Evolutionary conservation across 441 rosid genomes (phyloP).

Genomic region (Adansonia gregorii): DNA sequence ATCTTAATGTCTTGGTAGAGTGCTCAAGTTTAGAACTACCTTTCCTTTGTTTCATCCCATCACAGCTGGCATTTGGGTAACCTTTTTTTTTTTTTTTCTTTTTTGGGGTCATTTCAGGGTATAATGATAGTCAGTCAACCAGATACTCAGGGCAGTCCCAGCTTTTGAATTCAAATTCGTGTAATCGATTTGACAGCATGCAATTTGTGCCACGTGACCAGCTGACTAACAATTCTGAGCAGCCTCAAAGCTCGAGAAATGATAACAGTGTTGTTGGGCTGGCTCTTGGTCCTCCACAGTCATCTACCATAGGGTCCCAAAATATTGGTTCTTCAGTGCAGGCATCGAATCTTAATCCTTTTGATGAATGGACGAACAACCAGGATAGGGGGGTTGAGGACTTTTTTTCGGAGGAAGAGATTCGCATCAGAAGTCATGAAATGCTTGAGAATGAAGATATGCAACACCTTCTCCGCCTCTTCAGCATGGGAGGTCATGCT

Average conservation of each 20-base stretch:
- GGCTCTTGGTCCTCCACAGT: slow-evolving; percentile 77
- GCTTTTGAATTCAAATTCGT: slow-evolving; percentile 54
- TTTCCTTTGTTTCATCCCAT: neutral
- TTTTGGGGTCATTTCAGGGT: slow-evolving; percentile 47
- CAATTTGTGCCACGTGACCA: slow-evolving; percentile 52
- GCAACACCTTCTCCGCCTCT: slow-evolving; percentile 85
- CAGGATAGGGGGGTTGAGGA: slow-evolving; percentile 80
- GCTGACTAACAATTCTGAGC: slow-evolving; percentile 53
- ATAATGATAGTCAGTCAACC: slow-evolving; percentile 49
- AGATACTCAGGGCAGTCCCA: slow-evolving; percentile 63
- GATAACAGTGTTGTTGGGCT: slow-evolving; percentile 57
- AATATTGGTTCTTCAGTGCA: slow-evolving; percentile 51
- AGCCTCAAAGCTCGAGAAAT: slow-evolving; percentile 47
- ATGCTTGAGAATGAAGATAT: slow-evolving; percentile 98
- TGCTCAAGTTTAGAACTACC: neutral
- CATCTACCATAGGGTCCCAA: slow-evolving; percentile 61
- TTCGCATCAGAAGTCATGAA: slow-evolving; percentile 85
- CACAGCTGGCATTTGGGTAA: neutral
- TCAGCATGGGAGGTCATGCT: slow-evolving; percentile 84
- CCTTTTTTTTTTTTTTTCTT: neutral
- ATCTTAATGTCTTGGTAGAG: slow-evolving; percentile 8
- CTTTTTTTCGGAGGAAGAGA: slow-evolving; percentile 85
- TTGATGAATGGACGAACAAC: slow-evolving; percentile 79
- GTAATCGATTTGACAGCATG: slow-evolving; percentile 32
- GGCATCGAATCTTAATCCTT: slow-evolving; percentile 60